phyloP scores from a whole-genome alignment of 805 yeast species.

The Monosporozyma servazzii region DNA sequence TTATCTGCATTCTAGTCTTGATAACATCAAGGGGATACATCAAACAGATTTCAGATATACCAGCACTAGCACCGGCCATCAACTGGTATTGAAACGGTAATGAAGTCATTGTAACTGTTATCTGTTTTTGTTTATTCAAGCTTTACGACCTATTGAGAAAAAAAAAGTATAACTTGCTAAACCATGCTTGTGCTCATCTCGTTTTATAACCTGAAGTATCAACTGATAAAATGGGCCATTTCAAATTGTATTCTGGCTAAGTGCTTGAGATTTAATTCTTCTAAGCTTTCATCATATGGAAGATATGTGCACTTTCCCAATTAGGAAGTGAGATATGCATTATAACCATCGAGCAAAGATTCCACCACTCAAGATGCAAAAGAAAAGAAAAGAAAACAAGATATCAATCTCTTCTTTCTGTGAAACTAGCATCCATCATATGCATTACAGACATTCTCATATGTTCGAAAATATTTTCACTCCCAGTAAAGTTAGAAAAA shows the following conservation, averaged over 20 bases:
- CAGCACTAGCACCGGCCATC: constrained; percentile 86
- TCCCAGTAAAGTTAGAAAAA: background rate
- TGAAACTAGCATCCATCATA: no score
- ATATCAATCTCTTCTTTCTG: background rate
- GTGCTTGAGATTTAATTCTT: background rate
- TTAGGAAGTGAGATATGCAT: background rate
- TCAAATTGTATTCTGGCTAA: background rate
- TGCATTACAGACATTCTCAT: no score
- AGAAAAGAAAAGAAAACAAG: background rate
- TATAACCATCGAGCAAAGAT: background rate
- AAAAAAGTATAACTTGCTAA: no score
- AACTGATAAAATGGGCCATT: background rate
- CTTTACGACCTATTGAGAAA: background rate
- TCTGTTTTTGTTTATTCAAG: background rate
- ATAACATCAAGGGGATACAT: constrained; percentile 96
- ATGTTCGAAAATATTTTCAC: no score
- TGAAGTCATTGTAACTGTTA: constrained; percentile 23
- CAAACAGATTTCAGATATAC: constrained; percentile 85
- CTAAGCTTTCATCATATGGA: background rate
- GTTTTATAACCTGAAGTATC: background rate
- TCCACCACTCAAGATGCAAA: background rate
- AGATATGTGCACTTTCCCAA: background rate
- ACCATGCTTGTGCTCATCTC: background rate
- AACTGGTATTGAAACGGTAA: constrained; percentile 88
- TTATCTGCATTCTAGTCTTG: constrained; percentile 89